Conservation (phyloP, 1,139 yeast genomes). For the Debaryomycetaceae sp. region DNA sequence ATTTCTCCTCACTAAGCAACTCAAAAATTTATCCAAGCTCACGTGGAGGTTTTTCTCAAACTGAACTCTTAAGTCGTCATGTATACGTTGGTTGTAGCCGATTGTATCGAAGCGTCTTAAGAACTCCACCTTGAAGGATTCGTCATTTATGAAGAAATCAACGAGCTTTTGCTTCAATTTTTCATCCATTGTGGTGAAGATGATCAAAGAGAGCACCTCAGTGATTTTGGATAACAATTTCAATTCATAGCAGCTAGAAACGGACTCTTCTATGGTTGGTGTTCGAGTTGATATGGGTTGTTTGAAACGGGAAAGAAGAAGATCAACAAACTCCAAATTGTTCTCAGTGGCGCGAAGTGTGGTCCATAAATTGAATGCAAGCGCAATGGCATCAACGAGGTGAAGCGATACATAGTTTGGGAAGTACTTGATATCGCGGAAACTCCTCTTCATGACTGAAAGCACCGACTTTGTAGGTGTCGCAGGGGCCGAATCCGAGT, state of each 20-base stretch:
- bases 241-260: conserved; percentile 51
- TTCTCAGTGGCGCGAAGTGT: conserved; percentile 41
- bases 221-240: conserved; percentile 63
- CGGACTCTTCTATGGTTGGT: conserved; percentile 19
- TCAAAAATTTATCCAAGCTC: conserved; percentile 47
- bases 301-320: conserved; percentile 40
- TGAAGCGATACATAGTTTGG: conserved; percentile 59
- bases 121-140: conserved; percentile 8
- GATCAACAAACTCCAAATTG: conserved; percentile 43
- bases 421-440: conserved; percentile 45
- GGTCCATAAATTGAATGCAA: conserved; percentile 68
- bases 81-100: conserved; percentile 44
- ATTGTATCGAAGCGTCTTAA: conserved; percentile 18
- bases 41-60: conserved; percentile 30
- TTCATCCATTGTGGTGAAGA: conserved; percentile 55
- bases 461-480: not conserved
- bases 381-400: conserved; percentile 59
- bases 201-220: conserved; percentile 68
- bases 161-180: conserved; percentile 39
- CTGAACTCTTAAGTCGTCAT: conserved; percentile 35
- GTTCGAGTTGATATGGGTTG: conserved; percentile 17
- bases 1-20: conserved; percentile 44
- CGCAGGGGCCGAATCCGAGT: conserved; percentile 13
- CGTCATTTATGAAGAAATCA: conserved; percentile 24
- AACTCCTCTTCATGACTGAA: conserved; percentile 50